Evolutionary conservation across 1,139 yeast genomes (phyloP).

Genomic region (Scheffersomyces segobiensis): DNA sequence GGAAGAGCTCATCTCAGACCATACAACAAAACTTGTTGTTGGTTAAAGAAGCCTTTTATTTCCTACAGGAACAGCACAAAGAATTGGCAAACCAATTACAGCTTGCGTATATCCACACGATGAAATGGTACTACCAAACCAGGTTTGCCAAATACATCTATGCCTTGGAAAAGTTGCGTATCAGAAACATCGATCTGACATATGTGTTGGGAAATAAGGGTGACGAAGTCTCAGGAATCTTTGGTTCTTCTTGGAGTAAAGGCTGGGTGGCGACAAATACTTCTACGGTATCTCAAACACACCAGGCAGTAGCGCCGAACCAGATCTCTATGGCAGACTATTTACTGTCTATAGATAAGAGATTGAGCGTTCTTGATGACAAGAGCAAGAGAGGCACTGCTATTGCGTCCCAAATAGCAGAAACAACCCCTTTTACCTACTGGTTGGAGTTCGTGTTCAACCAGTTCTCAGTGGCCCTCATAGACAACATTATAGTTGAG

Average conservation of each 20-base stretch:
- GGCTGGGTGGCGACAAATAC: slow-evolving; percentile 23
- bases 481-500: slow-evolving; percentile 79
- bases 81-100: slow-evolving; percentile 75
- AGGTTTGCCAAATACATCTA: slow-evolving; percentile 78
- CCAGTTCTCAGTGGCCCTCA: slow-evolving; percentile 70
- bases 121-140: slow-evolving; percentile 88
- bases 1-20: slow-evolving; percentile 58
- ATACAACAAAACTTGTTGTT: slow-evolving; percentile 68
- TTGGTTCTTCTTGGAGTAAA: slow-evolving; percentile 26
- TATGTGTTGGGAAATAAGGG: slow-evolving; percentile 50
- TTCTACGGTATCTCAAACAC: slow-evolving; percentile 4
- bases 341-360: slow-evolving; percentile 54
- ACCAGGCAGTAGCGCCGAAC: slow-evolving; percentile 3
- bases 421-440: slow-evolving; percentile 63
- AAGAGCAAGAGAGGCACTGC: slow-evolving; percentile 51
- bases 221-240: slow-evolving; percentile 26
- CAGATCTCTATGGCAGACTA: slow-evolving; percentile 42
- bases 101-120: slow-evolving; percentile 81
- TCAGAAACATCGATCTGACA: slow-evolving; percentile 52
- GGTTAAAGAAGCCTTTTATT: slow-evolving; percentile 60
- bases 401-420: slow-evolving; percentile 85
- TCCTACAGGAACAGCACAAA: slow-evolving; percentile 54
- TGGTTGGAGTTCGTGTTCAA: slow-evolving; percentile 75
- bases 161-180: slow-evolving; percentile 65
- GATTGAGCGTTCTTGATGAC: slow-evolving; percentile 49